phyloP scores from a whole-genome alignment of 2,329 filamentous ascomycete genomes.

The Scedosporium aurantiacum region DNA sequence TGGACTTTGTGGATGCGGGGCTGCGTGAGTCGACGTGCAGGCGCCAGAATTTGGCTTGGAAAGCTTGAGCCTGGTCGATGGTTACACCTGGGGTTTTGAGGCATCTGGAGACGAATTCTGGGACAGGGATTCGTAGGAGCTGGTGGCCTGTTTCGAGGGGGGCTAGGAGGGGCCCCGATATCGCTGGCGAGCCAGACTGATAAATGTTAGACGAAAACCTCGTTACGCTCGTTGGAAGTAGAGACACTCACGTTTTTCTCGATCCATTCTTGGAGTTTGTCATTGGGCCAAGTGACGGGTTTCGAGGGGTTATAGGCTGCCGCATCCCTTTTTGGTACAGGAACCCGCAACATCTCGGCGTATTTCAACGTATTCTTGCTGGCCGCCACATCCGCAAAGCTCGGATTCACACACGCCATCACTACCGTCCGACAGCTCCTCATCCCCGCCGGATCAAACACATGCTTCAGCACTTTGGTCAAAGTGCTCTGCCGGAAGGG shows the following conservation, averaged over 20 bases:
- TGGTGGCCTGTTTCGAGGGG: too few relatives aligned
- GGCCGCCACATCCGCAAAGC: constrained; percentile 28
- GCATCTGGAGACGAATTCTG: too few relatives aligned
- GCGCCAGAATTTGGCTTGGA: too few relatives aligned
- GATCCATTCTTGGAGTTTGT: background rate
- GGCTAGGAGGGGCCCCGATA: too few relatives aligned
- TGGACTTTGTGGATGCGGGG: background rate
- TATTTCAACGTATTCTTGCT: constrained; percentile 39
- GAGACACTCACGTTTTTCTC: background rate
- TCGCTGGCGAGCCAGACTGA: too few relatives aligned
- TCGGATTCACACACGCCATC: constrained; percentile 36
- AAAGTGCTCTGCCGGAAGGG: constrained; percentile 35
- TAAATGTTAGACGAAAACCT: too few relatives aligned
- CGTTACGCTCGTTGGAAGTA: background rate
- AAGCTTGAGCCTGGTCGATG: too few relatives aligned
- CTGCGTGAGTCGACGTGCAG: constrained; percentile 4
- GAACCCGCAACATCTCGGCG: constrained; percentile 33
- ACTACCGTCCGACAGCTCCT: constrained; percentile 31
- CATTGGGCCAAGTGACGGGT: constrained; percentile 12
- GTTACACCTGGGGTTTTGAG: too few relatives aligned
- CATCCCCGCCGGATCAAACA: constrained; percentile 31
- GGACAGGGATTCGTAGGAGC: too few relatives aligned
- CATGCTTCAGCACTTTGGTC: constrained; percentile 37
- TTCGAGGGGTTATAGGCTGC: constrained; percentile 15
- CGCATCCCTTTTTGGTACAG: constrained; percentile 18